phyloP scores from a whole-genome alignment of 108 stramenopile species.

The Mediolabrus comicus region DNA sequence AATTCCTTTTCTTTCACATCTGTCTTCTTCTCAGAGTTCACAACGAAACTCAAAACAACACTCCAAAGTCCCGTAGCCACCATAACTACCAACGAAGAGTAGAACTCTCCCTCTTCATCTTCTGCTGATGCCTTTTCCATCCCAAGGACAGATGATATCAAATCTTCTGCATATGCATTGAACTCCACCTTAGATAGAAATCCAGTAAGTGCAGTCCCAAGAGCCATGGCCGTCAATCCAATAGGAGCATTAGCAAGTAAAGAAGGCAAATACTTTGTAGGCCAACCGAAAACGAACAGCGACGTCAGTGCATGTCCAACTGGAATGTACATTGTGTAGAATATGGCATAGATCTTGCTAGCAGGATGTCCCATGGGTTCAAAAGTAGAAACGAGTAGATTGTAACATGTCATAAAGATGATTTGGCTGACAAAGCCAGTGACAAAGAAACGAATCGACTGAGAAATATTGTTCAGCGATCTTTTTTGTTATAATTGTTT shows the following conservation, averaged over 20 bases:
- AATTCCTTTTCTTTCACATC: constrained; percentile 48
- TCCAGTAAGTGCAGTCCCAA: constrained; percentile 73
- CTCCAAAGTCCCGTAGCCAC: constrained; percentile 80
- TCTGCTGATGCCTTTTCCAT: not conserved
- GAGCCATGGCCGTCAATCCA: constrained; percentile 76
- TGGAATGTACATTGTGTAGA: constrained; percentile 80
- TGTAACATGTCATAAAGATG: constrained; percentile 79
- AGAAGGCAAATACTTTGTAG: constrained; percentile 68
- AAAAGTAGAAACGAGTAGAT: constrained; percentile 56
- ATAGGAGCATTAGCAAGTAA: constrained; percentile 79
- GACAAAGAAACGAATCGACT: constrained; percentile 76
- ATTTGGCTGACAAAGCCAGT: constrained; percentile 71
- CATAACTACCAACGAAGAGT: constrained; percentile 79
- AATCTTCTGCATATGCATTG: constrained; percentile 51
- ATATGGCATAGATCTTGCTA: constrained; percentile 75
- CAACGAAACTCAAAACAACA: constrained; percentile 63
- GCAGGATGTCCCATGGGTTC: constrained; percentile 50
- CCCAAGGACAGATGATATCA: constrained; percentile 27
- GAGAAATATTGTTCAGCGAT: constrained; percentile 60
- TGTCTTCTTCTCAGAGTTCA: constrained; percentile 59
- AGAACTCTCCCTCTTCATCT: constrained; percentile 73
- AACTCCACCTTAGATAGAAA: constrained; percentile 71
- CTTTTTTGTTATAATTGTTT: constrained; percentile 4
- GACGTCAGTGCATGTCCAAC: constrained; percentile 65
- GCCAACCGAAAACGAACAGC: constrained; percentile 87